Conservation (phyloP, 2,329 filamentous ascomycete genomes). For the Aspergillus tubingensis region DNA sequence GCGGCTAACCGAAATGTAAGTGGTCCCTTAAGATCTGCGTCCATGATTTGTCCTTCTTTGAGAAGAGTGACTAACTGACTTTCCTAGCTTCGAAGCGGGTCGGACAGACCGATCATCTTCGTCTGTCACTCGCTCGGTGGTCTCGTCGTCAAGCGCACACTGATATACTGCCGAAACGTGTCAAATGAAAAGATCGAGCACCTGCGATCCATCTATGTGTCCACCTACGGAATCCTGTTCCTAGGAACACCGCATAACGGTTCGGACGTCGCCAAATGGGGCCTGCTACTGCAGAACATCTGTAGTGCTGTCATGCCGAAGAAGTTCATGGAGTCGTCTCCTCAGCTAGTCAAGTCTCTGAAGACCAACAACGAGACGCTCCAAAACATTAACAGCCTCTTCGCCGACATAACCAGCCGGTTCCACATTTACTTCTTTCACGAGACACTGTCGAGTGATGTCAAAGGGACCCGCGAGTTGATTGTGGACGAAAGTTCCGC, state of each 20-base stretch:
- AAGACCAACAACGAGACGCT: slow-evolving; percentile 73
- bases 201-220: slow-evolving; percentile 69
- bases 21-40: slow-evolving; percentile 6
- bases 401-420: slow-evolving; percentile 68
- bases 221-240: slow-evolving; percentile 75
- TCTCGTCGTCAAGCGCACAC: slow-evolving; percentile 68
- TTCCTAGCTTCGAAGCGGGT: slow-evolving; percentile 47
- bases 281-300: slow-evolving; percentile 66
- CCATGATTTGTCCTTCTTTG: neutral
- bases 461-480: slow-evolving; percentile 63
- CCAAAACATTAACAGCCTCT: slow-evolving; percentile 72
- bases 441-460: slow-evolving; percentile 70
- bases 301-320: slow-evolving; percentile 65
- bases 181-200: slow-evolving; percentile 62
- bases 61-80: slow-evolving; percentile 1
- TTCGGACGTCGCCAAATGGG: slow-evolving; percentile 69
- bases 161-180: slow-evolving; percentile 67
- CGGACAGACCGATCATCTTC: slow-evolving; percentile 70
- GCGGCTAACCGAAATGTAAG: slow-evolving; percentile 61
- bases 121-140: slow-evolving; percentile 74
- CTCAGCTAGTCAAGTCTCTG: slow-evolving; percentile 69
- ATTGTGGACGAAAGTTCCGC: slow-evolving; percentile 72
- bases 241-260: slow-evolving; percentile 75
- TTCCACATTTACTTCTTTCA: slow-evolving; percentile 77
- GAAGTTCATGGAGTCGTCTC: slow-evolving; percentile 67